Conservation (phyloP, 345 rosid species). For the Rhodamnia argentea region DNA sequence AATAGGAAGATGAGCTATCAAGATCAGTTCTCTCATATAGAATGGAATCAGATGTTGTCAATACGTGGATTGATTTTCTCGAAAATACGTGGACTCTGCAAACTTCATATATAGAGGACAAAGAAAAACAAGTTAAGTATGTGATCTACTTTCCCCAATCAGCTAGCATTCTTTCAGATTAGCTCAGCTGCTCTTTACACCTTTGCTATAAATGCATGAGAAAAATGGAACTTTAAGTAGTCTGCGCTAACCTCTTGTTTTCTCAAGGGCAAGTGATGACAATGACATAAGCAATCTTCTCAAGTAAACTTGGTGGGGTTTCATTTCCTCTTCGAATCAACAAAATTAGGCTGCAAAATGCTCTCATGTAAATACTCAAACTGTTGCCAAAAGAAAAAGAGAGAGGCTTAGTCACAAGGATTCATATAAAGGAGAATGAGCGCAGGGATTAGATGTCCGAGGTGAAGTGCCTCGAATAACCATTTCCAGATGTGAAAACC, state of each 20-base stretch:
- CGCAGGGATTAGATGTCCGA: not conserved
- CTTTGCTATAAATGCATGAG: not conserved
- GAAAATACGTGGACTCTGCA: constrained; percentile 60
- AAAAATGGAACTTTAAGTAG: not conserved
- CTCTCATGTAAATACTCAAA: not conserved
- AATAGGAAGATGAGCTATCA: constrained; percentile 79
- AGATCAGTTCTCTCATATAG: constrained; percentile 54
- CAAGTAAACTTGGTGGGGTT: not conserved
- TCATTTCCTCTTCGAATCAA: not conserved
- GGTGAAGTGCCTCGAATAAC: not conserved
- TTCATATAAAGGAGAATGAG: not conserved
- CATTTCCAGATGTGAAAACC: not conserved
- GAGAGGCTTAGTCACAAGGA: not conserved
- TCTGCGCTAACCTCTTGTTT: not conserved
- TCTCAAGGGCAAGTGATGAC: not conserved
- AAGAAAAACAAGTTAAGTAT: constrained; percentile 70
- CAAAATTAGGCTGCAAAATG: not conserved
- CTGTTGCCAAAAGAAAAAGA: not conserved
- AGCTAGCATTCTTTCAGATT: not conserved
- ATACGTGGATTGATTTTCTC: constrained; percentile 55
- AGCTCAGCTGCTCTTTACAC: not conserved
- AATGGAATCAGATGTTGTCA: constrained; percentile 72
- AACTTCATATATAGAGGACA: constrained; percentile 30
- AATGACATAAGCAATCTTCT: not conserved
- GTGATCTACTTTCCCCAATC: constrained; percentile 10